phyloP scores from a whole-genome alignment of 768 basidiomycete species.

The Tephrocybe sp. region DNA sequence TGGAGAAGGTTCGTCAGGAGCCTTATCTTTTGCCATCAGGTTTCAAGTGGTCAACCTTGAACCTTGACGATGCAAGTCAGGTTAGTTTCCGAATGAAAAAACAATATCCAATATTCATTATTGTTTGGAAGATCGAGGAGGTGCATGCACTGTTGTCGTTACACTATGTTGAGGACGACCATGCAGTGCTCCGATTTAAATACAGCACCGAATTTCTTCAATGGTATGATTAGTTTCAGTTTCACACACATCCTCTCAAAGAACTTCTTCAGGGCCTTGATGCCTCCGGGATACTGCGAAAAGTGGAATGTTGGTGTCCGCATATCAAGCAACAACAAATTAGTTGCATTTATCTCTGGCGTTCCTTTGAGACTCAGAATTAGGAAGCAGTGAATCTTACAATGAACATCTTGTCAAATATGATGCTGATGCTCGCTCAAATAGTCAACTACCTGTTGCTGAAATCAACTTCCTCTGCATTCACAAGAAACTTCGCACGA shows the following conservation, averaged over 20 bases:
- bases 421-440: no score
- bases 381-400: constrained; percentile 65
- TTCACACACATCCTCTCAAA: no score
- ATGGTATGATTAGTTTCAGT: constrained; percentile 53
- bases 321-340: constrained; percentile 86
- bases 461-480: constrained; percentile 99
- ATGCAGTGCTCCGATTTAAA: constrained; percentile 92
- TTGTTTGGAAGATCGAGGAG: constrained; percentile 68
- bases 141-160: constrained; percentile 88
- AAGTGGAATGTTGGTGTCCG: constrained; percentile 99
- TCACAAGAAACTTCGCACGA: constrained; percentile 95
- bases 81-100: constrained; percentile 37
- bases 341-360: constrained; percentile 96
- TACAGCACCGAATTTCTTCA: constrained; percentile 93
- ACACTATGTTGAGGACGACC: constrained; percentile 96
- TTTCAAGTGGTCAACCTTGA: constrained; percentile 87
- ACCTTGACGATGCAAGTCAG: constrained; percentile 76
- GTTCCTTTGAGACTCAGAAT: constrained; percentile 85
- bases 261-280: constrained; percentile 75
- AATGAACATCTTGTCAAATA: no score
- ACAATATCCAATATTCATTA: constrained; percentile 5
- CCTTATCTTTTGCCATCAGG: constrained; percentile 88
- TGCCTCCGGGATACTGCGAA: constrained; percentile 87
- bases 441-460: constrained; percentile 56
- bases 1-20: constrained; percentile 82